Percentiles rank a stretch among this genome's conserved stretches.
These are phyloP conservation scores for Beauveria scarabaeidicola DNA, from an alignment of 2,329 filamentous ascomycete genomes.

Conservation along the genomic window DNA sequence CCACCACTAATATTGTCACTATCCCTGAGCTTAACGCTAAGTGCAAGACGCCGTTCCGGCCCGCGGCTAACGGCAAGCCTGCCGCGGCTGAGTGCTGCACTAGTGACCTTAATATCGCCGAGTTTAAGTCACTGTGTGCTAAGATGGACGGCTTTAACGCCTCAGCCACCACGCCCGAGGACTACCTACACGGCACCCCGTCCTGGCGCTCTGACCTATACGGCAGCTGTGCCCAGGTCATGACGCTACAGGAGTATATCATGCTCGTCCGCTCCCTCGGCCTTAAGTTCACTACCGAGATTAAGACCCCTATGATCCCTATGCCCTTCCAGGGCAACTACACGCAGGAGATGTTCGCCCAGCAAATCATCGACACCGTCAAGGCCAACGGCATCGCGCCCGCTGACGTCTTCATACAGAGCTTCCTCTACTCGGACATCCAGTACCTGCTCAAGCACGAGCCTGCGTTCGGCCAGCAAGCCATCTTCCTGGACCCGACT, in stretches of 20 bases:
- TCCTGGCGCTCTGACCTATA: constrained; percentile 59
- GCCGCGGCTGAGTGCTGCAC: constrained; percentile 63
- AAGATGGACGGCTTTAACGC: constrained; percentile 61
- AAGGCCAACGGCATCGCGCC: constrained; percentile 43
- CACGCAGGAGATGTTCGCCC: constrained; percentile 56
- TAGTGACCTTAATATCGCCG: constrained; percentile 57
- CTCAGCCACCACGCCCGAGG: constrained; percentile 46
- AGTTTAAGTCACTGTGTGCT: constrained; percentile 59
- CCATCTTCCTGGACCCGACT: constrained; percentile 56
- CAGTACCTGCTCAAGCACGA: constrained; percentile 58
- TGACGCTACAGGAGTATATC: constrained; percentile 56
- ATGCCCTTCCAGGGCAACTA: constrained; percentile 60
- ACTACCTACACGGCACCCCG: constrained; percentile 51
- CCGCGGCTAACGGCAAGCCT: constrained; percentile 37
- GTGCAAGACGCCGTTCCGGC: constrained; percentile 53
- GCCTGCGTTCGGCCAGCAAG: constrained; percentile 52
- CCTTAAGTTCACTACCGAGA: constrained; percentile 56
- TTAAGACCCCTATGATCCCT: constrained; percentile 56
- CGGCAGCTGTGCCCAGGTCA: constrained; percentile 52
- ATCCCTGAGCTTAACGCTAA: constrained; percentile 55
- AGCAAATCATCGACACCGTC: constrained; percentile 57
- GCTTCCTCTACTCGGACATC: constrained; percentile 55
- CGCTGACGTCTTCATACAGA: constrained; percentile 52
- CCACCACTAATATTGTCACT: constrained; percentile 58
- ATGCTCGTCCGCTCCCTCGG: constrained; percentile 47